Evolutionary conservation across 352 stramenopile species (phyloP), one percentile per base, ranked within the genome.

Genomic region (Peronospora belbahrii): DNA sequence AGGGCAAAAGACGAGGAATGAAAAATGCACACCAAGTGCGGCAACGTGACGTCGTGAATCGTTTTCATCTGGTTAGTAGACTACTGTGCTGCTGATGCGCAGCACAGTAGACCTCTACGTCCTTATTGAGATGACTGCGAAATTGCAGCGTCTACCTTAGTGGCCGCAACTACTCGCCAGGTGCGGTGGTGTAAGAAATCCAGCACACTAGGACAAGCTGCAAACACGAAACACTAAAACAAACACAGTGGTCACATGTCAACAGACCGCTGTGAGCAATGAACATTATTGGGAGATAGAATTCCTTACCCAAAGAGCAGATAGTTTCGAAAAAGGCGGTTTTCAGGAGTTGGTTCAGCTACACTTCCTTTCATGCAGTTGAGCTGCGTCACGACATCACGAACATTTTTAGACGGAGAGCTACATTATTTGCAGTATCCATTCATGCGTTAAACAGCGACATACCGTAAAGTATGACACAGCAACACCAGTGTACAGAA

Each of bases 401-500:
- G 40, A 19, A 31, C 0, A 38, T 8, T 20, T 25, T 63, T 52
- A 64, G 44, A 24, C 15, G 30, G 2, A 18, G 30, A 37, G 13
- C 23, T 38, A 11, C 10, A 36, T 11, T 22, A n/a, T 33, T 13
- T 33, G 1, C 24, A 28, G 24, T 28, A 27, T 7, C 6, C 23
- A 27, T 27, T 0, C 24, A 28, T 9, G 24, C 11, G 24, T 2
- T 33, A 31, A 14, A 10, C 13, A 52, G 4, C 24, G 9, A 54
- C 59, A 81, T 42, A 98, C 76, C 65, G 95, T 97, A 65, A 98
- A 98, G 72, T 88, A 98, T 24, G 83, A 94, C 13, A 95, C 69
- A 0, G 90, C 85, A 39, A 92, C 66, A 15, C 88, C 90, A 27
- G 94, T 98, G 71, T 95, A 98, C 23, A 97, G 52, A 56, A 98